These are phyloP conservation scores for Sideroxylon spinosum DNA, from an alignment of 179 eudicot species.

Conservation along the genomic window DNA sequence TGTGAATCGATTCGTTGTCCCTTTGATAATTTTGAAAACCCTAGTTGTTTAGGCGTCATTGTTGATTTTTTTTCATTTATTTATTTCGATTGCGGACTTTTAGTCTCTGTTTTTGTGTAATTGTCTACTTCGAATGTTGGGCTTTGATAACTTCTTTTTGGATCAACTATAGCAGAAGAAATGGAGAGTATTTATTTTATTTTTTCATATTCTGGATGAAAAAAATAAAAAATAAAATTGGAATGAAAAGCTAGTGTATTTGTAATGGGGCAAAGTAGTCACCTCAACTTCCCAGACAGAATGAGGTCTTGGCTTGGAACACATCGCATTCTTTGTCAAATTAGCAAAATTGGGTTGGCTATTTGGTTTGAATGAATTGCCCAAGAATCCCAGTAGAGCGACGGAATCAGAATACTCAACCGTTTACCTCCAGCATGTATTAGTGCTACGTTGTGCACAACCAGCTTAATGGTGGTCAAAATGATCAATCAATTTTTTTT, in stretches of 20 bases:
- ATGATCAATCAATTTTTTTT: not conserved
- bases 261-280: no score
- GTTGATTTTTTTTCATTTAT: not conserved
- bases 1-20: not conserved
- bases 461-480: not conserved
- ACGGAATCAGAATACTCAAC: no score
- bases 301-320: not conserved
- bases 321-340: not conserved
- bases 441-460: not conserved
- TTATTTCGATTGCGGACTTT: not conserved
- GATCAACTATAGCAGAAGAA: not conserved
- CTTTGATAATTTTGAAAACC: not conserved
- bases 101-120: not conserved
- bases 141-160: not conserved
- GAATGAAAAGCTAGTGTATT: not conserved
- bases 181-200: not conserved
- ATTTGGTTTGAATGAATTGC: slow-evolving; percentile 1
- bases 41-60: not conserved
- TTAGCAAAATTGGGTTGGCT: no score
- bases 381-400: no score
- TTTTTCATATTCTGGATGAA: not conserved
- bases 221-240: no score
- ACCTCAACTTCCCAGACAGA: no score
- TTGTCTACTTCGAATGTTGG: not conserved
- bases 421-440: not conserved